Conservation (phyloP, 495 filamentous ascomycete genomes). For the Darksidea phi region DNA sequence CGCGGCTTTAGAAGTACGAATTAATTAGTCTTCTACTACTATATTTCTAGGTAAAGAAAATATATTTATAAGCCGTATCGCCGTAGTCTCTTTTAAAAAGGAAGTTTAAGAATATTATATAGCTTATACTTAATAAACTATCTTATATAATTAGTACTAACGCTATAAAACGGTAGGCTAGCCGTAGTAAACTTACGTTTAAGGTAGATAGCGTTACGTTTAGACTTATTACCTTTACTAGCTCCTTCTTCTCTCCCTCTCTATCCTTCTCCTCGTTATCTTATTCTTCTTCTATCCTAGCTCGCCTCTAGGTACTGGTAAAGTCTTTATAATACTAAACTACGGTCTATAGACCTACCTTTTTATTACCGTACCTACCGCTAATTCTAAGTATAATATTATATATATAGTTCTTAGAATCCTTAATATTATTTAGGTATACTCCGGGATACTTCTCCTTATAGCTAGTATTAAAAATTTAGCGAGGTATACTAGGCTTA, state of each 20-base stretch:
- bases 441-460: slow-evolving; percentile 12
- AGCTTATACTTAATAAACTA: slow-evolving; percentile 23
- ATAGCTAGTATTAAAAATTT: slow-evolving; percentile 17
- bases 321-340: no score
- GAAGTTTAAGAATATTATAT: slow-evolving; percentile 16
- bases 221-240: slow-evolving; percentile 10
- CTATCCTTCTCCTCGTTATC: no score
- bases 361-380: neutral
- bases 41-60: slow-evolving; percentile 21
- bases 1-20: slow-evolving; percentile 18
- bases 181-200: slow-evolving; percentile 21
- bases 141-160: slow-evolving; percentile 20
- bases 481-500: slow-evolving; percentile 4
- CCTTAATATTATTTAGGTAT: slow-evolving; percentile 7
- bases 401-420: slow-evolving; percentile 9
- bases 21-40: slow-evolving; percentile 19
- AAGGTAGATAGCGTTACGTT: slow-evolving; percentile 22
- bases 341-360: no score
- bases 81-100: slow-evolving; percentile 12
- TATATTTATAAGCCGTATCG: slow-evolving; percentile 20
- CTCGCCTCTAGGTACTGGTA: no score
- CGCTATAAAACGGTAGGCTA: slow-evolving; percentile 14
- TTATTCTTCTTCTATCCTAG: no score
- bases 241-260: slow-evolving; percentile 1
- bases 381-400: slow-evolving; percentile 7